phyloP scores from a whole-genome alignment of 2,329 filamentous ascomycete genomes.

The Nemania abortiva region DNA sequence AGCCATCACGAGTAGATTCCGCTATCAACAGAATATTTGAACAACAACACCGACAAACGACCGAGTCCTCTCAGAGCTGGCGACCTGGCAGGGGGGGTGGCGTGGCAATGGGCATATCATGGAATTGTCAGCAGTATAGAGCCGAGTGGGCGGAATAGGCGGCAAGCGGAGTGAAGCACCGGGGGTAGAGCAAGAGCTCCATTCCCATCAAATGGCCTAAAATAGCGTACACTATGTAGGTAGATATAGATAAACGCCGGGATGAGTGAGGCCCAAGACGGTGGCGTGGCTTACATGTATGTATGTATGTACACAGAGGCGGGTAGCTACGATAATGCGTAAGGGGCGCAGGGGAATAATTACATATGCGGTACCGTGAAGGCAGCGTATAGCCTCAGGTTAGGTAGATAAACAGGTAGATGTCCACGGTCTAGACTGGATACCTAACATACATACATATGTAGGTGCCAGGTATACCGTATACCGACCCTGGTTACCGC shows the following conservation, averaged over 20 bases:
- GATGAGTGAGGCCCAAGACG: background rate
- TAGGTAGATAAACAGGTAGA: too few relatives aligned
- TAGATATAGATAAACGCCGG: background rate
- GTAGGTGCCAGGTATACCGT: background rate
- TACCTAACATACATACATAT: background rate
- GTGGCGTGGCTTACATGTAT: background rate
- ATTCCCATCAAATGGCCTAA: slow-evolving; percentile 5
- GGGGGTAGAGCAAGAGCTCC: background rate
- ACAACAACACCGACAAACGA: background rate
- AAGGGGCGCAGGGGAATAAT: background rate
- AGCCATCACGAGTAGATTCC: slow-evolving; percentile 23
- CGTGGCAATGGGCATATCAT: slow-evolving; percentile 11
- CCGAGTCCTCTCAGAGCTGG: background rate
- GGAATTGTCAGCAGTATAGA: slow-evolving; percentile 9
- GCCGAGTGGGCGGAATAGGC: background rate
- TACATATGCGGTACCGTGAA: too few relatives aligned
- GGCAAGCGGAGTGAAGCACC: slow-evolving; percentile 4
- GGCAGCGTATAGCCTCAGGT: too few relatives aligned
- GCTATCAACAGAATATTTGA: background rate
- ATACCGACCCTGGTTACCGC: too few relatives aligned
- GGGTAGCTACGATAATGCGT: too few relatives aligned
- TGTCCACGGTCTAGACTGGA: too few relatives aligned
- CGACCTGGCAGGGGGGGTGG: background rate
- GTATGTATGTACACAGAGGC: background rate
- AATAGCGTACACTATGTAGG: background rate